Percentiles rank a stretch among this genome's conserved stretches.
Evolutionary conservation across 2,329 filamentous ascomycete genomes (phyloP).

Genomic region (Helminthosporium solani): DNA sequence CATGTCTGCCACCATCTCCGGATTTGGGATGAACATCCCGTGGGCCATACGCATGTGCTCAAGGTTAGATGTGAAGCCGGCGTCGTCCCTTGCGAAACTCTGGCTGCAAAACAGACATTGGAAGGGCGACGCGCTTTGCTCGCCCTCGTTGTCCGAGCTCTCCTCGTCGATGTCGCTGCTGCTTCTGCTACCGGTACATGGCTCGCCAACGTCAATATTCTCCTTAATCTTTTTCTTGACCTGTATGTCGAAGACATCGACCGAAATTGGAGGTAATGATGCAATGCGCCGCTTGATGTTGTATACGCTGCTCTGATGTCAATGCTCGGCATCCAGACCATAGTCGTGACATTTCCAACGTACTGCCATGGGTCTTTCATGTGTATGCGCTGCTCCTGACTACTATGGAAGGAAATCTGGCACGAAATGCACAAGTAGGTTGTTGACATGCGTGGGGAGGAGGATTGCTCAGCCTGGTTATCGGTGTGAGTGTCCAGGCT

Average conservation of each 20-base stretch:
- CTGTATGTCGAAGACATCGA: conserved; percentile 11
- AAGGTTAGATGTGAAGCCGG: conserved; percentile 14
- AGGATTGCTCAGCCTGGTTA: no score
- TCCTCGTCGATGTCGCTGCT: background rate
- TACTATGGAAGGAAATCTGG: conserved; percentile 10
- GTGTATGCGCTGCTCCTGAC: conserved; percentile 23
- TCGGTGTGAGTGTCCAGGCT: no score
- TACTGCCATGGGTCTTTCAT: conserved; percentile 36
- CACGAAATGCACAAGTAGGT: no score
- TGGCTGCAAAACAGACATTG: conserved; percentile 35
- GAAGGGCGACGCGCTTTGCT: conserved; percentile 1
- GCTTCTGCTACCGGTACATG: background rate
- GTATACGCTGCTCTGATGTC: conserved; percentile 16
- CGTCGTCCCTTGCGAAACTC: conserved; percentile 11
- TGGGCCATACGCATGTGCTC: conserved; percentile 32
- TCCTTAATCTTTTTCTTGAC: no score
- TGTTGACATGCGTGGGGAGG: no score
- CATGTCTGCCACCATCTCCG: conserved; percentile 25
- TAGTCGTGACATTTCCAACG: conserved; percentile 1
- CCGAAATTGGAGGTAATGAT: conserved; percentile 13
- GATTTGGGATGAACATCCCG: conserved; percentile 29
- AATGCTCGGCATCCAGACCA: conserved; percentile 4
- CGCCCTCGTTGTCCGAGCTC: background rate
- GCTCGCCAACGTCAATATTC: background rate
- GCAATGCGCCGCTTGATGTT: conserved; percentile 21